Conservation (phyloP, 495 filamentous ascomycete species). For the Neurospora sp. region DNA sequence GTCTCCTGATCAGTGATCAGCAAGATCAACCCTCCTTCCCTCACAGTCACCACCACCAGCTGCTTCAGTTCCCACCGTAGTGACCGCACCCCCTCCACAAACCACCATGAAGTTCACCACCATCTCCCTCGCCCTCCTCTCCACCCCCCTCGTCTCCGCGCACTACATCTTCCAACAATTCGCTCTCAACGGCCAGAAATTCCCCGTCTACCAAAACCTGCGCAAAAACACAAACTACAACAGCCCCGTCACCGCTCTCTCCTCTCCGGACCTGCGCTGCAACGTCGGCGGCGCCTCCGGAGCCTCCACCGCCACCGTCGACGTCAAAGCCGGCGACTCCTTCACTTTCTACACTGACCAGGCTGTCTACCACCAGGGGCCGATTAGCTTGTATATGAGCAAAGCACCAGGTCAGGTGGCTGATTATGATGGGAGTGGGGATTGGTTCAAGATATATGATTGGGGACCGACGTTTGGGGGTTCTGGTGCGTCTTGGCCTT, state of each 20-base stretch:
- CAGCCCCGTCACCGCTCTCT: conserved; percentile 45
- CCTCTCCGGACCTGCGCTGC: conserved; percentile 45
- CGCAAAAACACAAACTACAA: conserved; percentile 48
- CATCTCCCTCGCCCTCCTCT: conserved; percentile 19
- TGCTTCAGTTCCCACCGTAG: background rate
- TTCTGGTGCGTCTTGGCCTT: conserved; percentile 28
- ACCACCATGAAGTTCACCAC: conserved; percentile 24
- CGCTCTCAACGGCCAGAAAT: conserved; percentile 34
- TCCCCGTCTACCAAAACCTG: conserved; percentile 40
- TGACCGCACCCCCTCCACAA: background rate
- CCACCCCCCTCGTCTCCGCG: conserved; percentile 22
- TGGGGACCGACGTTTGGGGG: conserved; percentile 30
- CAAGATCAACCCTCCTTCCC: background rate
- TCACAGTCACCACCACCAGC: background rate
- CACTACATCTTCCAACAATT: conserved; percentile 44
- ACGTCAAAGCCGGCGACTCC: conserved; percentile 40
- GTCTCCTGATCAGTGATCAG: background rate
- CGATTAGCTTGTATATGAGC: conserved; percentile 45
- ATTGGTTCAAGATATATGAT: conserved; percentile 46
- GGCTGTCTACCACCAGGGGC: conserved; percentile 52
- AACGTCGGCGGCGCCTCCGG: conserved; percentile 44
- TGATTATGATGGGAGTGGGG: conserved; percentile 40
- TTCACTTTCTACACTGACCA: conserved; percentile 40
- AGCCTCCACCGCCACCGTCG: conserved; percentile 33
- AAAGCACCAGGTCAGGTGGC: conserved; percentile 34